phyloP scores from a whole-genome alignment of 345 rosid species.

The Syzygium oleosum region DNA sequence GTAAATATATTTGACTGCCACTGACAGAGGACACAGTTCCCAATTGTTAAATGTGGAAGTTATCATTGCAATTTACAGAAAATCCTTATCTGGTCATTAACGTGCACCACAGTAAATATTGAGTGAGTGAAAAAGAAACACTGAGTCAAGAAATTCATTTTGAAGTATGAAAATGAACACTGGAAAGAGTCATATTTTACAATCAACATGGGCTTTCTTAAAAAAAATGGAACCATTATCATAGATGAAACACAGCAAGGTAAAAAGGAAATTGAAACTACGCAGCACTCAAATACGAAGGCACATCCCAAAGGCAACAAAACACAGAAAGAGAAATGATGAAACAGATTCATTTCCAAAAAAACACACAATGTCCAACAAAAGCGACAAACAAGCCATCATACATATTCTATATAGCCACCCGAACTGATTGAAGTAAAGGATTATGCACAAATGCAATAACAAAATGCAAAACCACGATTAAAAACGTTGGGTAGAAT shows the following conservation, averaged over 20 bases:
- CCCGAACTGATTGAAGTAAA: neutral
- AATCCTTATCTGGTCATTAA: neutral
- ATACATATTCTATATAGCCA: neutral
- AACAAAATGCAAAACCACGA: neutral
- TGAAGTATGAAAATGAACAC: neutral
- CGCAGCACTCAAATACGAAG: neutral
- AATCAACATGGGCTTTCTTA: neutral
- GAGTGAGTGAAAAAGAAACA: neutral
- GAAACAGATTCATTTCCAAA: neutral
- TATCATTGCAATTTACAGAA: neutral
- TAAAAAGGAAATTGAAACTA: neutral
- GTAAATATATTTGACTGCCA: neutral
- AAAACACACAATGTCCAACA: neutral
- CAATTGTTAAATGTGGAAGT: neutral
- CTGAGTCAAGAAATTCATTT: neutral
- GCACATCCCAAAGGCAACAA: neutral
- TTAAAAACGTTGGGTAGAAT: neutral
- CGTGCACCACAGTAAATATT: neutral
- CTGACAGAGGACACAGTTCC: neutral
- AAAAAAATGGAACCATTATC: neutral
- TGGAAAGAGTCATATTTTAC: neutral
- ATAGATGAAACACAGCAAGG: neutral
- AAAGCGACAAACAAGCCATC: neutral
- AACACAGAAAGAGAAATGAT: neutral
- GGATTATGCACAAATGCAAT: neutral